Base-by-base conservation (phyloP, 768 basidiomycete genomes). In the Suillus decipiens region DNA sequence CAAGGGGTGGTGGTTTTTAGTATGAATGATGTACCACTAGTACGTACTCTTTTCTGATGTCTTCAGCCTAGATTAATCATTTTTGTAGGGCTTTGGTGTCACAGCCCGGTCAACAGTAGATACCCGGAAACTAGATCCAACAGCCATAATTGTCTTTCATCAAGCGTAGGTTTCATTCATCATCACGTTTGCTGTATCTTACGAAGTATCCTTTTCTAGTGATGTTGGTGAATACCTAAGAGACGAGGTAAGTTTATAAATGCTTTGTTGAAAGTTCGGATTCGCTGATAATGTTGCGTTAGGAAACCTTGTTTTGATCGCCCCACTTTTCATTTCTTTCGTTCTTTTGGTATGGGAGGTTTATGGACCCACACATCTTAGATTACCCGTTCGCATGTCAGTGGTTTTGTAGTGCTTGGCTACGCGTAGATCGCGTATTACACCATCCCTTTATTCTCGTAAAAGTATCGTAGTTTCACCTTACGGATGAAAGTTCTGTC, bases 221-320 rank as follows among this genome's bases (percentile, higher is more conserved):
- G 97, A 99, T 76, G 93, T 99, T 28, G 97, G 97, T 62, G 97
- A 99, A 81, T 99, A 99, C 75, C 80, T 99, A 36, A 89, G 97
- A 69, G 97, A 99, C 73, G 97, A 98, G 82, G 96, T 93, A 63
- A 70, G 79, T 71, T 28, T 43, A 63, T 24, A 19, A 8, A 12
- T 28, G 65, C 17, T 39, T 57, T 54, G 54, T 24, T 11, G 2
- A 57, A 31, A n/a, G 37, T 31, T 31, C 59, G 66, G 50, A 61
- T 58, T 48, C 55, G 36, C 67, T 75, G 45, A 73, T 43, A 50
- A 62, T 39, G 43, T 62, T 7, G 60, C 60, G 39, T 45, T 63
- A 91, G 92, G 92, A 94, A 70, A 93, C 91, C 14, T 80, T 94
- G 48, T 93, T 94, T 76, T 93, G 72, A 80, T 53, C 5, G 17